Conservation (phyloP, 805 yeast species). For the Wickerhamomyces chaumierensis region DNA sequence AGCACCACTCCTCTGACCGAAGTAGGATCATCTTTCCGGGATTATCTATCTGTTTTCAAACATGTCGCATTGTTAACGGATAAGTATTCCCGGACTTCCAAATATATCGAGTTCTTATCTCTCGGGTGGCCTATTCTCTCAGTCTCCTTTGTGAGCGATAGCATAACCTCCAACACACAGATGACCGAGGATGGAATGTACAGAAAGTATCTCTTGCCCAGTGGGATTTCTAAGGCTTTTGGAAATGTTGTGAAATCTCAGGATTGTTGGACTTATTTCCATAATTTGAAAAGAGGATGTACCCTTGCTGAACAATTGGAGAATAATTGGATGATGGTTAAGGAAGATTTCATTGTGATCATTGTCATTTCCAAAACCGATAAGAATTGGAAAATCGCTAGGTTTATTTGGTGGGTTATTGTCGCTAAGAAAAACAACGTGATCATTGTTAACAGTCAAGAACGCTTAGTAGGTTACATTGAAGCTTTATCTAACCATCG, state of each 20-base stretch:
- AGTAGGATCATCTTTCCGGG: not conserved
- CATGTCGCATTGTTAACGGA: slow-evolving; percentile 56
- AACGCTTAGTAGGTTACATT: not conserved
- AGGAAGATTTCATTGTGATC: not conserved
- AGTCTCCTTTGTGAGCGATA: slow-evolving; percentile 41
- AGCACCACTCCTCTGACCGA: slow-evolving; percentile 22
- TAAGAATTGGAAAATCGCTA: not conserved
- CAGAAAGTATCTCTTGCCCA: slow-evolving; percentile 55
- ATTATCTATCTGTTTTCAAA: slow-evolving; percentile 14
- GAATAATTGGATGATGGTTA: no score
- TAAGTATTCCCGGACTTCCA: slow-evolving; percentile 51
- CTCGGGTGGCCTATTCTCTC: slow-evolving; percentile 82
- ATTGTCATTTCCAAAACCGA: no score
- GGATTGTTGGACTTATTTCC: slow-evolving; percentile 33
- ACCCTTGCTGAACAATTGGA: slow-evolving; percentile 29
- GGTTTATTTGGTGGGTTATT: not conserved
- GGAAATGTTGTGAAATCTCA: slow-evolving; percentile 30
- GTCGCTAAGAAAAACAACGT: not conserved
- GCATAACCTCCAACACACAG: slow-evolving; percentile 22
- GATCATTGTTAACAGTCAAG: not conserved
- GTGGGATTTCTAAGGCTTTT: slow-evolving; percentile 52
- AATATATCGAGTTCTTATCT: slow-evolving; percentile 67
- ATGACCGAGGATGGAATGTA: no score
- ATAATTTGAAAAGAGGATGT: slow-evolving; percentile 22
- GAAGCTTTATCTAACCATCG: not conserved